Evolutionary conservation across 495 filamentous ascomycete genomes (phyloP), one percentile per base, ranked within the genome.

Genomic region (Penicillium crystallinum): DNA sequence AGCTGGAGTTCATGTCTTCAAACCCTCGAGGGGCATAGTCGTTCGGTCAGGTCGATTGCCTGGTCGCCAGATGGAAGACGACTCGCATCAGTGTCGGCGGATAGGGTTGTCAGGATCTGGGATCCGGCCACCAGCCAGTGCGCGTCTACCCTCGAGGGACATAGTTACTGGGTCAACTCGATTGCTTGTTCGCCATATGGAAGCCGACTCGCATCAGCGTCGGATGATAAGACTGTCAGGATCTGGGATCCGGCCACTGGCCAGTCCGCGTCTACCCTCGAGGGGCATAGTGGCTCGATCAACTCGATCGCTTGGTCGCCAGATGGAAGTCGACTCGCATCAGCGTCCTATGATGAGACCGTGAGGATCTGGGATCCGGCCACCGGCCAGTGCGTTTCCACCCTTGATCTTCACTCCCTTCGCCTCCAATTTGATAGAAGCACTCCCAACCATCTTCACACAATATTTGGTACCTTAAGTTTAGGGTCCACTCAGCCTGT

Each of bases 61-160:
- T 27, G 23, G 23, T 27, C 23, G 7, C 23, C 23, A 7, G 23
- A 7, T 3, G 8, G 52, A 53, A 41, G 30, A 10, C 40, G 19
- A 11, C 12, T 63, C 6, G 57, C 45, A 22, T 59, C 56, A 17
- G 48, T n/a, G 29, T 59, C 46, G 2, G 0, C 14, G 4, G 55
- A 52, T 52, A 18, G 18, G 2, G 55, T 50, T 0, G 42, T 59
- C 30, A 67, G 64, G 30, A 44, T 50, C n/a, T 55, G 53, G 53
- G 88, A 93, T 59, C 84, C 80, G 5, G 87, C 89, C 58, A 71
- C 79, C 8, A 84, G 81, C 3, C 80, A 84, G 46, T 80, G 77
- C 8, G 61, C 77, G 0, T 83, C 86, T 55, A 86, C 21, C 2
- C 30, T 45, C 10, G 18, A 51, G 33, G 46, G 39, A 9, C 34